phyloP scores from a whole-genome alignment of 1,284 basidiomycete species.

The Rhodofomes roseus region DNA sequence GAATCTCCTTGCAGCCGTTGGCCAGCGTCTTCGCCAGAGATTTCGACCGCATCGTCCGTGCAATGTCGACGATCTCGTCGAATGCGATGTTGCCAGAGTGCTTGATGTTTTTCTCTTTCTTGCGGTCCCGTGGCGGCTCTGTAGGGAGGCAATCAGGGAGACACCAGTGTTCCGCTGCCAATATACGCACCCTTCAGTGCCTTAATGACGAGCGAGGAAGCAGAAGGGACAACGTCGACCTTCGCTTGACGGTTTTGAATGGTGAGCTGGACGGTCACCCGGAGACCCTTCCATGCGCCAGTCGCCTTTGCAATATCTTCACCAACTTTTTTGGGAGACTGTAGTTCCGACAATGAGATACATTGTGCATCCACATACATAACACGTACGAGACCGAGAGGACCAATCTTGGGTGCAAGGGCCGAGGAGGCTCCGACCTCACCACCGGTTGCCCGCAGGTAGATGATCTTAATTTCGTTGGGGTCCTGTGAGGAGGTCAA shows the following conservation, averaged over 20 bases:
- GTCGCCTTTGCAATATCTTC: slow-evolving; percentile 99
- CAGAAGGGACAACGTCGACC: slow-evolving; percentile 96
- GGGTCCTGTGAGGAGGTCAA: slow-evolving; percentile 61
- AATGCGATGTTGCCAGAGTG: slow-evolving; percentile 94
- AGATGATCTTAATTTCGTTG: slow-evolving; percentile 97
- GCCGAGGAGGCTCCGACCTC: slow-evolving; percentile 99
- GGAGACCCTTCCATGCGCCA: slow-evolving; percentile 98
- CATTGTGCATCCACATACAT: neutral
- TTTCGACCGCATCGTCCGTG: slow-evolving; percentile 95
- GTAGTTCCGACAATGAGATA: neutral
- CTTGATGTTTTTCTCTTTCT: slow-evolving; percentile 99
- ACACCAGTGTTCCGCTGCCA: neutral
- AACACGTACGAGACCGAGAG: slow-evolving; percentile 91
- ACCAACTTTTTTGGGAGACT: slow-evolving; percentile 99
- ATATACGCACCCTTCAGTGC: slow-evolving; percentile 85
- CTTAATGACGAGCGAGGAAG: slow-evolving; percentile 96
- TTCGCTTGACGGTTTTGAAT: slow-evolving; percentile 99
- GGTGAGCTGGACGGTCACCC: slow-evolving; percentile 97
- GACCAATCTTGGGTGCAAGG: slow-evolving; percentile 99
- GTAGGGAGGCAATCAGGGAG: slow-evolving; percentile 6
- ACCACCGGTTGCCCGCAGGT: slow-evolving; percentile 98
- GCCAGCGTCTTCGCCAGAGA: slow-evolving; percentile 92
- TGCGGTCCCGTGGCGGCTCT: slow-evolving; percentile 99
- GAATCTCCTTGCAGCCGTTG: slow-evolving; percentile 91
- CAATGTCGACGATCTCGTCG: slow-evolving; percentile 94